Evolutionary conservation across 495 filamentous ascomycete genomes (phyloP), one percentile per base, ranked within the genome.

Genomic region (Penicillium pancosmium): DNA sequence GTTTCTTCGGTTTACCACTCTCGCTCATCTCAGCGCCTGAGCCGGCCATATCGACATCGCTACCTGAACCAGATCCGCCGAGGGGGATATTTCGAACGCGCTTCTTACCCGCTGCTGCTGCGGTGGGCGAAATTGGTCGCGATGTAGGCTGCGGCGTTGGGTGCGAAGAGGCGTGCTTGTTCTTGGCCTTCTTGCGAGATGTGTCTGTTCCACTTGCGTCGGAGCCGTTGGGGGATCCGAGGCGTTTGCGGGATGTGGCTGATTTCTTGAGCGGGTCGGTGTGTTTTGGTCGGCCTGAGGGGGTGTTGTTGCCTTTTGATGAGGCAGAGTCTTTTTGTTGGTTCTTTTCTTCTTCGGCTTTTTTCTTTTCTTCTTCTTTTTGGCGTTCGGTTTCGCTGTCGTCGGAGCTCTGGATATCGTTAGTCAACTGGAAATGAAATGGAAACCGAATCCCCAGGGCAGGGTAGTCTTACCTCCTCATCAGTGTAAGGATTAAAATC

Each of bases 141-240:
- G 83, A 86, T 15, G 75, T 76, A 12, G 87, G 75, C 56, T 87
- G 83, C 7, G 86, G 82, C 15, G 76, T 78, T 2, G 73, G 65
- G 3, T 23, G 23, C 23, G 23, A 23, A 23, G 23, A 23, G 50
- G 77, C 66, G 58, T 85, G 80, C 54, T 84, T 85, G 68, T 86
- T 91, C 76, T 94, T 96, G 40, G 83, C 79, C 82, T 96, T 97
- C 79, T 96, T 96, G 43, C 90, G 90, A 21, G 86, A 83, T 1
- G 89, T 89, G 68, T 98, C 94, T 59, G 89, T 93, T 50, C 92
- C 95, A 74, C 91, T 95, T 16, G 90, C 88, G 66, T 97, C 88
- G 12, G 94, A 97, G 18, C 87, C 80, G 63, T 91, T 87, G 7
- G 93, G 91, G 31, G 93, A 97, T 31, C 93, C 93, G 19, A 88